Conservation (phyloP, 2,329 filamentous ascomycete genomes). For the Cercospora sesami region DNA sequence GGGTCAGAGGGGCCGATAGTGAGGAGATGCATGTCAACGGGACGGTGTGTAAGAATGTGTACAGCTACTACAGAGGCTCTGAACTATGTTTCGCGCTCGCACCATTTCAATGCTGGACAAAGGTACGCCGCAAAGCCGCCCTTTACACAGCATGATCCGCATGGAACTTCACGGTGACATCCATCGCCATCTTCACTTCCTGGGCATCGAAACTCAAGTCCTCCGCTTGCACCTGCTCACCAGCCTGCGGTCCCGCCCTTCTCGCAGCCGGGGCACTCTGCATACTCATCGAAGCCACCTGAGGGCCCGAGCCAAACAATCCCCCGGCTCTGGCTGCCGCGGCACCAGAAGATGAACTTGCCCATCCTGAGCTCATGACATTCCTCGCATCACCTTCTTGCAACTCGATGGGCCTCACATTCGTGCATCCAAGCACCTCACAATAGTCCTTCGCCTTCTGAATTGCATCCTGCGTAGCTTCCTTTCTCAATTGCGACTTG, state of each 20-base stretch:
- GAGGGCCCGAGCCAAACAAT: not conserved
- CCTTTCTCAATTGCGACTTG: constrained; percentile 23
- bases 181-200: constrained; percentile 28
- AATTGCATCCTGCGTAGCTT: constrained; percentile 28
- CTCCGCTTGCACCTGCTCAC: constrained; percentile 10
- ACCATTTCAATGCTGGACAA: not conserved
- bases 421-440: constrained; percentile 24
- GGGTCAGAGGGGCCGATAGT: constrained; percentile 26
- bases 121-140: not conserved
- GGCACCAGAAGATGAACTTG: not conserved
- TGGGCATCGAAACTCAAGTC: constrained; percentile 30
- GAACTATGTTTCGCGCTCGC: not conserved
- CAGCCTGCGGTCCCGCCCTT: not conserved
- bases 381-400: constrained; percentile 18
- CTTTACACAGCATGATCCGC: constrained; percentile 21
- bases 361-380: constrained; percentile 7
- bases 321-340: not conserved
- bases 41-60: not conserved
- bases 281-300: not conserved
- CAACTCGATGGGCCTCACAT: constrained; percentile 24
- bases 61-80: constrained; percentile 3
- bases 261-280: not conserved
- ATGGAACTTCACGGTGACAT: constrained; percentile 28
- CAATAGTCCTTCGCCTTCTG: constrained; percentile 30
- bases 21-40: not conserved